phyloP scores from a whole-genome alignment of 345 rosid species.

The Arabidopsis thaliana region DNA sequence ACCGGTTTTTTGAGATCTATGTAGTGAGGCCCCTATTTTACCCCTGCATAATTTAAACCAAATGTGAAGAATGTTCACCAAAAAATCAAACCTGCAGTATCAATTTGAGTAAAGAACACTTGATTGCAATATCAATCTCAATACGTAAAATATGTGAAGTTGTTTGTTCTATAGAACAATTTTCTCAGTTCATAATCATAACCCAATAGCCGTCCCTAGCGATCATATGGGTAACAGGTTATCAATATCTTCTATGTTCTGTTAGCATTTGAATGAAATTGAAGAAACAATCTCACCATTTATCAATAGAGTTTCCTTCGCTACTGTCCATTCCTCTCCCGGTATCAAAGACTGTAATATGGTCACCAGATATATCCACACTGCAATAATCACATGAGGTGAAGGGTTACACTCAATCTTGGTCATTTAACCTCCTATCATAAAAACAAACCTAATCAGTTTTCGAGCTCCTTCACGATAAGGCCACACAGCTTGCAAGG shows the following conservation, averaged over 20 bases:
- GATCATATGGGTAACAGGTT: not conserved
- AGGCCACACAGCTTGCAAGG: constrained; percentile 81
- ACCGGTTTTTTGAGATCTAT: constrained; percentile 52
- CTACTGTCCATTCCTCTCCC: constrained; percentile 81
- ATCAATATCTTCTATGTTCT: constrained; percentile 10
- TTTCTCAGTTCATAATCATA: constrained; percentile 26
- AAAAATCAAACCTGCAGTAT: constrained; percentile 14
- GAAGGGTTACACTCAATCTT: not conserved
- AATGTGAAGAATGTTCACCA: constrained; percentile 13
- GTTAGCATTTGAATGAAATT: constrained; percentile 1
- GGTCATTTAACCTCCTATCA: constrained; percentile 2
- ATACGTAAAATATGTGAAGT: constrained; percentile 10
- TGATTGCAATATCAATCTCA: not conserved
- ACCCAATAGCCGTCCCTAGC: not conserved
- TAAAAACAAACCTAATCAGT: constrained; percentile 60
- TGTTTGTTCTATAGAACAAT: not conserved
- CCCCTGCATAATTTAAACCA: constrained; percentile 60
- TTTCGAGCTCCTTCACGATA: constrained; percentile 44
- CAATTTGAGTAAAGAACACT: constrained; percentile 23
- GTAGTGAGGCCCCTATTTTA: constrained; percentile 74
- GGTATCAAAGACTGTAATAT: constrained; percentile 71
- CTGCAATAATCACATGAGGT: constrained; percentile 47
- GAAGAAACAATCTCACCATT: constrained; percentile 56
- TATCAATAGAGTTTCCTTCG: constrained; percentile 59
- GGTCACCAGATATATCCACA: constrained; percentile 53